Conservation (phyloP, 2,329 filamentous ascomycete species). For the Phaeophleospora eucalypticola region DNA sequence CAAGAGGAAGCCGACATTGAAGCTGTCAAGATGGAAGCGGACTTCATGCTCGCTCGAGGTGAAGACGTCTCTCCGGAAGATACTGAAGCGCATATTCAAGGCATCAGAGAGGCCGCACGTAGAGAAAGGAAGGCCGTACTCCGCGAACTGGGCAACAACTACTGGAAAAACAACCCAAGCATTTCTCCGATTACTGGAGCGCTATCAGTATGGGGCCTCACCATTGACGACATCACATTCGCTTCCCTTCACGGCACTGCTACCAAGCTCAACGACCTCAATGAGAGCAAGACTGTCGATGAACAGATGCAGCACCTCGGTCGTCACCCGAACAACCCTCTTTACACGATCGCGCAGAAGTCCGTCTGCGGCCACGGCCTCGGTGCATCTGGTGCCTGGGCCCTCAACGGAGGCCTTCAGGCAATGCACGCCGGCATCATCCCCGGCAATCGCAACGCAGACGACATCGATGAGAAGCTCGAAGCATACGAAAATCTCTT, state of each 20-base stretch:
- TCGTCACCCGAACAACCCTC: not conserved
- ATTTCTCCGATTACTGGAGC: not conserved
- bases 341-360: not conserved
- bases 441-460: not conserved
- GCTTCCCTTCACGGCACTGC: not conserved
- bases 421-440: not conserved
- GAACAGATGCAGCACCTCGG: not conserved
- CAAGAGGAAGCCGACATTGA: not conserved
- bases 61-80: not conserved
- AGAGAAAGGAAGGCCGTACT: not conserved
- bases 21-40: not conserved
- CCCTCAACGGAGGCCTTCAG: not conserved
- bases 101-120: not conserved
- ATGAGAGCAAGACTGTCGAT: not conserved
- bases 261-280: not conserved
- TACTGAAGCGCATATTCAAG: not conserved
- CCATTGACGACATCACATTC: not conserved
- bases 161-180: not conserved
- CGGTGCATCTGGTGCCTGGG: not conserved
- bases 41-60: not conserved
- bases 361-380: not conserved
- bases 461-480: not conserved
- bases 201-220: not conserved
- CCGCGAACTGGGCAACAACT: not conserved
- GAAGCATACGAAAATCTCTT: slow-evolving; percentile 66